Base-by-base conservation (phyloP, 2,329 filamentous ascomycete species). In the Aulographum hederae region DNA sequence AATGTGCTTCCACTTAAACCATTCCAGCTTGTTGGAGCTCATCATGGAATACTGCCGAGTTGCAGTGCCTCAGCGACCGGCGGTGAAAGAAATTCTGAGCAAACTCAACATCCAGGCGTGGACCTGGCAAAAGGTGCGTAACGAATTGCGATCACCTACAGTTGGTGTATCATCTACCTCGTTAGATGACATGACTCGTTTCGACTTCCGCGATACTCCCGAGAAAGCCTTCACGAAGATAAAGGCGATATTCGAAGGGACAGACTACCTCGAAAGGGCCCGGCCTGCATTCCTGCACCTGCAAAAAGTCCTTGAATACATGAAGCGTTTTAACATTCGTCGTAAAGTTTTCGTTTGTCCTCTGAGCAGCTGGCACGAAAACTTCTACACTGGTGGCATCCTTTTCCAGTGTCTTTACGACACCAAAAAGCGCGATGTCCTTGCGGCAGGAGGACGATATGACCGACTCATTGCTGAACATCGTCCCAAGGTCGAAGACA, bases 31-130 rank as follows among this genome's bases (percentile, higher is more conserved):
- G 3, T 58, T 98, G 8, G 76, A 86, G 33, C 63, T 82, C 14
- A 78, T 95, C n/a, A 80, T 95, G 50, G 81, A 92, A 33, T 79
- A 78, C 44, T 95, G 85, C 46, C 72, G 81, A 12, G 77, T 98
- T 25, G 76, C 76, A 23, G 50, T 63, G 5, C 61, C 69, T 3
- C 71, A 78, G 32, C 68, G 81, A 26, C 65, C 73, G 6, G 63
- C 70, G 4, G 77, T 82, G 1, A 86, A 91, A 35, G 82, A 93
- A 38, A 69, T 77, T 1, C 59, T 98, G 26, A 92, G 80, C 52
- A 86, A 79, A 46, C 65, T 95, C 31, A 91, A 94, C 46, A 76
- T 91, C 12, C 69, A 76, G 29, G 73, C 75, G 37, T 74, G 69
- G 50, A 80, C 73, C 1, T 94, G 85, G 77, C 69, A 78, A 40